Evolutionary conservation across 805 yeast species (phyloP), one percentile per base, ranked within the genome.

Genomic region (Metschnikowia noctiluminum): DNA sequence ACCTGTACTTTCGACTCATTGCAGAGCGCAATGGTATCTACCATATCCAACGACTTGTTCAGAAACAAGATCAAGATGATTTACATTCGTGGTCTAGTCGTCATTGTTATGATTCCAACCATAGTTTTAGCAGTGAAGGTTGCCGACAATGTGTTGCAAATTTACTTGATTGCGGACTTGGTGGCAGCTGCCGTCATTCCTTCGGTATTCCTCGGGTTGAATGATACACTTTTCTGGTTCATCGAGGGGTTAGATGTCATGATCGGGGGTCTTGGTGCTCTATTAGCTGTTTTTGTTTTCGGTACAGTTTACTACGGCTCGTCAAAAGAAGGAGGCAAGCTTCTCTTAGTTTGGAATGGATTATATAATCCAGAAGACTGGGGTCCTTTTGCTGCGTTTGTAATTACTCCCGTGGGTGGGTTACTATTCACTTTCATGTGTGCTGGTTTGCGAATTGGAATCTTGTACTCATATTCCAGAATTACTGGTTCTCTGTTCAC

Each of bases 361-460:
- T 70, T 91, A 28, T 91, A 91, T 61, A 71, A 77, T 52, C 71
- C 79, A 6, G 79, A 77, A 43, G 97, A 91, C 62, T 91, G 97
- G 97, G 88, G 95, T 59, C 84, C 96, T 0, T 91, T 91, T 70
- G 97, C 96, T 26, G 96, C 97, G 1, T 91, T 91, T 67, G 92
- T 87, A 7, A 87, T 85, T 53, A 94, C 97, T 1, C 97, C 97
- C 6, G 75, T 84, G 37, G 95, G 92, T 28, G 89, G 92, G 10
- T 54, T 90, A 2, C 52, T 85, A 6, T 71, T 84, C 52, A 83
- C 87, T 2, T 65, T 79, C 12, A 58, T 73, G 28, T 73, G 76
- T 39, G 76, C 86, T 28, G 83, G 60, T 3, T 26, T 74, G 13
- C 76, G 94, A 66, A 62, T 79, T 34, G 48, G 61, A 1, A 50